phyloP scores from a whole-genome alignment of 768 basidiomycete genomes.

The Mycena leptocephala region DNA sequence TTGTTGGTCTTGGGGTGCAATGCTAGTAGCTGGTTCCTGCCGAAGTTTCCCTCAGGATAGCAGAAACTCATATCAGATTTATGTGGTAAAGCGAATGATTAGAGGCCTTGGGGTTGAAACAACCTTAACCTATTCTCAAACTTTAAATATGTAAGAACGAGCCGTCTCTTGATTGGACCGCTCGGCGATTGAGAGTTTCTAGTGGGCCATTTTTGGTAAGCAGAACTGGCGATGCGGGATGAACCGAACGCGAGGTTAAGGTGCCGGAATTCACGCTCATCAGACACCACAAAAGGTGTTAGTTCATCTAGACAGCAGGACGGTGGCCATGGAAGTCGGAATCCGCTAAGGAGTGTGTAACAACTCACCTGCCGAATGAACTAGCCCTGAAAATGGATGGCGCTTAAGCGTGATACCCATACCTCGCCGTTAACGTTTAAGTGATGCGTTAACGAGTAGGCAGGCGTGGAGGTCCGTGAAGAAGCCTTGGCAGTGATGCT shows the following conservation, averaged over 20 bases:
- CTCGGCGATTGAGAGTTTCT: conserved; percentile 88
- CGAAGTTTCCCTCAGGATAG: conserved; percentile 87
- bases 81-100: conserved; percentile 91
- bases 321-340: conserved; percentile 91
- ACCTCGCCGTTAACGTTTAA: conserved; percentile 84
- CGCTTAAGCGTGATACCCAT: conserved; percentile 91
- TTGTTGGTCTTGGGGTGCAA: too few relatives aligned
- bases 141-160: conserved; percentile 91
- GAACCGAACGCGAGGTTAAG: conserved; percentile 82
- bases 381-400: conserved; percentile 94
- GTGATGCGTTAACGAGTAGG: conserved; percentile 84
- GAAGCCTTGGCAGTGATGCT: conserved; percentile 85
- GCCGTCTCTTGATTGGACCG: conserved; percentile 87
- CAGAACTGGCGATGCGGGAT: conserved; percentile 81
- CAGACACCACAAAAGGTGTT: conserved; percentile 90
- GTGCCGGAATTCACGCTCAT: conserved; percentile 88
- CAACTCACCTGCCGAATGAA: conserved; percentile 94
- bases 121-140: conserved; percentile 88
- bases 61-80: conserved; percentile 72
- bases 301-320: conserved; percentile 92
- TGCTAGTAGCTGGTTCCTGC: conserved; percentile 94
- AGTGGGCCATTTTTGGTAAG: conserved; percentile 87
- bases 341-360: conserved; percentile 91
- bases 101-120: conserved; percentile 93
- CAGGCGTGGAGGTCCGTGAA: conserved; percentile 85